Evolutionary conservation across 192 early-diverging fungal genomes (phyloP).

Genomic region (Allomyces macrogynus): DNA sequence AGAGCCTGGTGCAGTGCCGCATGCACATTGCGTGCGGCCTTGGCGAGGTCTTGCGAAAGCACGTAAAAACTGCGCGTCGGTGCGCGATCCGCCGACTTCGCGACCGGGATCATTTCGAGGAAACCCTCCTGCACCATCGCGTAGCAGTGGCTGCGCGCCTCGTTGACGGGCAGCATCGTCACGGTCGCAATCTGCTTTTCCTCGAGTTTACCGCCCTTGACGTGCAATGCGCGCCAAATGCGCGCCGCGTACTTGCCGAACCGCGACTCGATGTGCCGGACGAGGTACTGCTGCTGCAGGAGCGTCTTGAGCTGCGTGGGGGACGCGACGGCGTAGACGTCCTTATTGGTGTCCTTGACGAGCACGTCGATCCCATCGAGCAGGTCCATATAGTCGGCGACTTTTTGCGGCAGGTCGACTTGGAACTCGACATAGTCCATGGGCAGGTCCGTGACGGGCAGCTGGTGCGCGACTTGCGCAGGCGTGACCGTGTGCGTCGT

Average conservation of each 20-base stretch:
- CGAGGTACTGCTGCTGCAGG: neutral
- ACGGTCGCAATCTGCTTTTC: slow-evolving; percentile 1
- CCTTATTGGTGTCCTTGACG: neutral
- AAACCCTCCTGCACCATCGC: neutral
- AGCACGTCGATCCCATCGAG: neutral
- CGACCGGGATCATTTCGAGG: neutral
- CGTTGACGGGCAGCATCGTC: neutral
- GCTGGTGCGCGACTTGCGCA: neutral
- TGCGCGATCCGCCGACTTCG: neutral
- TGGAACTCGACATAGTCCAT: neutral
- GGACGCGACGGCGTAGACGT: neutral
- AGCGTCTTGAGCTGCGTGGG: neutral
- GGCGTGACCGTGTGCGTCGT: neutral
- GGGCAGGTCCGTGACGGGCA: neutral
- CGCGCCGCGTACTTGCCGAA: neutral
- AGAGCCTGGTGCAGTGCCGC: neutral
- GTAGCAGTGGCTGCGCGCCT: neutral
- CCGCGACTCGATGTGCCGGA: neutral
- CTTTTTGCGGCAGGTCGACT: neutral
- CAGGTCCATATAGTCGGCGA: neutral
- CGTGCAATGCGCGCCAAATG: neutral
- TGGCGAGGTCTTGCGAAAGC: neutral
- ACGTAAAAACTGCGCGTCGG: neutral
- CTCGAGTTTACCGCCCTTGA: neutral
- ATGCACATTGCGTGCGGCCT: neutral